These are phyloP conservation scores for Cladosporium colombiae DNA, from an alignment of 2,329 filamentous ascomycete species.

Conservation along the genomic window DNA sequence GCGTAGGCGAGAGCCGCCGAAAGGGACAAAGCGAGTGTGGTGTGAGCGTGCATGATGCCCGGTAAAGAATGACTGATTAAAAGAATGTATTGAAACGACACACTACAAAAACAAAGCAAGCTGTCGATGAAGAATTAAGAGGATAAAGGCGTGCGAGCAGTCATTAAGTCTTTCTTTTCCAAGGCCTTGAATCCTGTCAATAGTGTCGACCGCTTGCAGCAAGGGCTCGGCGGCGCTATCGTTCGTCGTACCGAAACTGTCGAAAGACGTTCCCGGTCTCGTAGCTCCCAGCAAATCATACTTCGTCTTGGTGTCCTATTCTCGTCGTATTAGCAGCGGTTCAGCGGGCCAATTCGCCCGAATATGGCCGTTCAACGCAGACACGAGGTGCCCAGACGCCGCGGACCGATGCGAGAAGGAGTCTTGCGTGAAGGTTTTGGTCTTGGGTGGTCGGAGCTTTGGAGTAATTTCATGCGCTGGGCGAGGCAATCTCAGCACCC, in stretches of 20 bases:
- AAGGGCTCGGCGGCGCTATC: conserved; percentile 14
- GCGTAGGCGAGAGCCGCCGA: conserved; percentile 11
- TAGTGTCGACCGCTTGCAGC: conserved; percentile 11
- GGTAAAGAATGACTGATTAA: conserved; percentile 16
- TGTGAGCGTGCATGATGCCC: conserved; percentile 19
- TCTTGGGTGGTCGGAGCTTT: conserved; percentile 13
- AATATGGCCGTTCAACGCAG: conserved; percentile 1
- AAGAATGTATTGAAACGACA: conserved; percentile 14
- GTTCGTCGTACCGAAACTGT: neutral
- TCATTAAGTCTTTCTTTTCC: conserved; percentile 10
- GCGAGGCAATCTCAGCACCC: conserved; percentile 2
- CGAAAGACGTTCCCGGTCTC: conserved; percentile 1
- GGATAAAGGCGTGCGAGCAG: neutral
- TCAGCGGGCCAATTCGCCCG: conserved; percentile 6
- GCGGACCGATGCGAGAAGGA: conserved; percentile 16
- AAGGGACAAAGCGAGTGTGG: conserved; percentile 19
- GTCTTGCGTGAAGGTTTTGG: neutral
- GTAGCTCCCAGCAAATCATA: neutral
- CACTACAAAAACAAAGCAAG: conserved; percentile 7
- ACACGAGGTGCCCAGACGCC: conserved; percentile 15
- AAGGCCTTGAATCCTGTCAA: neutral
- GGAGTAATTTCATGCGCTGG: conserved; percentile 1
- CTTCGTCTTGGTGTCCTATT: neutral
- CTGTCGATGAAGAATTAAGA: neutral
- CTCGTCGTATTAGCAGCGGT: conserved; percentile 7